Base-by-base conservation (phyloP, 805 yeast species). In the Wickerhamiella slavikovae region DNA sequence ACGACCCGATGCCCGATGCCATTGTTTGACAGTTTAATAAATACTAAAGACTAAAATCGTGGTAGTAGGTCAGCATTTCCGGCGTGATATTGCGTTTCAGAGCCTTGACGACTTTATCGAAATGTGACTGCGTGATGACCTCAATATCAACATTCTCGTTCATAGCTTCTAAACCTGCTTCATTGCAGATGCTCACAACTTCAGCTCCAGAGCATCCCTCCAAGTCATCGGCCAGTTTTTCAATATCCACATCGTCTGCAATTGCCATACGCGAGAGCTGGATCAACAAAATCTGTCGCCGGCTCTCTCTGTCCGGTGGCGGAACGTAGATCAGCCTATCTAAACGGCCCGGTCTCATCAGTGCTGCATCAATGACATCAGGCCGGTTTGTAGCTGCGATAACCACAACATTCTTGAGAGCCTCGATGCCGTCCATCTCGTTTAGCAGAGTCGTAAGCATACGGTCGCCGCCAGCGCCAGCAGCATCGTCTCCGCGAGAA, bases 181-280 rank as follows among this genome's bases (percentile, higher is more conserved):
- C 95, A 49, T 83, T 96, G 42, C 94, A 79, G 14, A 85, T 49
- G 14, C 82, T 60, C 0, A 83, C 92, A 22, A 89, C 78, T 50
- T 89, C 98, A 0, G 96, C 94, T 22, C 99, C 99, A 0, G 95
- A 82, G 44, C 92, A 82, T 1, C 98, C 96, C 0, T 75, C 85
- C 0, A 94, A 77, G 4, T 54, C 43, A 2, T 41, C 49, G 0
- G 92, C 82, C 8, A 79, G 52, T 7, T 48, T 52, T 1, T 55
- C 55, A 15, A 78, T 48, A 12, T 64, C 64, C 3, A 65, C 66
- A 13, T 58, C 61, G 0, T 56, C 52, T 9, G 52, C 57, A 11
- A 76, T 42, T 7, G 66, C 49, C 64, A 89, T 85, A 28, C 68
- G 67, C 23, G 51, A 47, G 16, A 85, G 68, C 35, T 72, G 67